A percentile compares a stretch with the other conserved stretches of the same genome.
phyloP scores from a whole-genome alignment of 2,329 filamentous ascomycete genomes.

The Alternaria longipes region DNA sequence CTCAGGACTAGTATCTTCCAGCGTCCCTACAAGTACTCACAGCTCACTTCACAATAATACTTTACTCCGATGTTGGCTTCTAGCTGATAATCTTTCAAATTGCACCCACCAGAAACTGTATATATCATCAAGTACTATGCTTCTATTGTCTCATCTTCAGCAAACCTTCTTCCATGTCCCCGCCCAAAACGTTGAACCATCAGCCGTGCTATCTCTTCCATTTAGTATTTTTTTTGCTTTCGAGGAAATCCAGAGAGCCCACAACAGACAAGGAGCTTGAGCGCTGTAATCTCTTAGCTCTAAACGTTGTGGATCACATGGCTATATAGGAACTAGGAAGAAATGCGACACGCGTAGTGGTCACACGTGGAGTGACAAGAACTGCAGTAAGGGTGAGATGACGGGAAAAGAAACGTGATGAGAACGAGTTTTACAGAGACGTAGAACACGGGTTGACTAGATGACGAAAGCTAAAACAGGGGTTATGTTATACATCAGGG shows the following conservation, averaged over 20 bases:
- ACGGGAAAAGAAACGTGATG: background rate
- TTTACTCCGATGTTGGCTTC: background rate
- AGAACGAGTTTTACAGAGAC: background rate
- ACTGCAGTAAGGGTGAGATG: background rate
- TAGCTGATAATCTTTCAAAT: background rate
- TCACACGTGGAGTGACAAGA: background rate
- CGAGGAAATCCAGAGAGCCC: background rate
- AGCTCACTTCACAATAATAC: background rate
- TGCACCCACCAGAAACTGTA: background rate
- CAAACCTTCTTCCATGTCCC: background rate
- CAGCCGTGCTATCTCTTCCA: background rate
- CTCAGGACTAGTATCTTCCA: no score
- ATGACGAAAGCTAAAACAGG: background rate
- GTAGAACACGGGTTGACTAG: background rate
- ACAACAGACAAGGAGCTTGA: background rate
- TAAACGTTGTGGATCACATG: accelerated
- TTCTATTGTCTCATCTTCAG: background rate
- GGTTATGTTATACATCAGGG: background rate
- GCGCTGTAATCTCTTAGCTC: background rate
- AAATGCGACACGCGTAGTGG: background rate
- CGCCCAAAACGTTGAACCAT: background rate
- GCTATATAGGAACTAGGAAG: background rate
- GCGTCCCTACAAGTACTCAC: background rate
- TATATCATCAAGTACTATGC: background rate
- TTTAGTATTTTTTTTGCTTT: background rate